phyloP scores from a whole-genome alignment of 169 alveolate species.

The Blepharisma undulans region DNA sequence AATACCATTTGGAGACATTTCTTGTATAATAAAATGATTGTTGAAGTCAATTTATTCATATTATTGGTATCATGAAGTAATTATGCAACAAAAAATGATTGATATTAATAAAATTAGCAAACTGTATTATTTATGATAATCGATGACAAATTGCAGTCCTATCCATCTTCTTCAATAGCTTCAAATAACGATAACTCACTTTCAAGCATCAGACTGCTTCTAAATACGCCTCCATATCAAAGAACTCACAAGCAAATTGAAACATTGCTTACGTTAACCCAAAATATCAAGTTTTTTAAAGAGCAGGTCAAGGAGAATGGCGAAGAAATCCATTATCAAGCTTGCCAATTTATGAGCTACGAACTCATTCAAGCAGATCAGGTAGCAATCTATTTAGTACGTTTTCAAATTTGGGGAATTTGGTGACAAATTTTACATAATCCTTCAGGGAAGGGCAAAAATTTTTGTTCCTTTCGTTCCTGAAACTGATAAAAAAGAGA shows the following conservation, averaged over 20 bases:
- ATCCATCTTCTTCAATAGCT: too few relatives aligned
- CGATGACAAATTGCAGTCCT: too few relatives aligned
- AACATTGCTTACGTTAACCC: neutral
- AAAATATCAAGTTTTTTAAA: neutral
- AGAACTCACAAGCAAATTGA: neutral
- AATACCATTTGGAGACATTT: too few relatives aligned
- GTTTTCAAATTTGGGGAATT: constrained; percentile 18
- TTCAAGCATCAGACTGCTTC: neutral
- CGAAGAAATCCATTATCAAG: neutral
- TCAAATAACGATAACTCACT: too few relatives aligned
- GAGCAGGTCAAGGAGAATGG: neutral
- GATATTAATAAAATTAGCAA: too few relatives aligned
- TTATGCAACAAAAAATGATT: too few relatives aligned
- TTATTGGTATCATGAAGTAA: too few relatives aligned
- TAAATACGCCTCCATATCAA: constrained; percentile 2
- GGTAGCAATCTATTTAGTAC: neutral
- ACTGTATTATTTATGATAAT: too few relatives aligned
- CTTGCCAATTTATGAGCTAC: neutral
- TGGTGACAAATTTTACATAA: constrained; percentile 14
- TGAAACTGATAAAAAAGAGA: neutral
- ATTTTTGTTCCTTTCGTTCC: neutral
- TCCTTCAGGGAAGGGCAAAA: constrained; percentile 26
- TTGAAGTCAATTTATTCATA: too few relatives aligned
- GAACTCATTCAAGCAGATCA: neutral
- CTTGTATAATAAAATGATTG: too few relatives aligned